Evolutionary conservation across 2,329 filamentous ascomycete genomes (phyloP).

Genomic region (Aureobasidium melanogenum): DNA sequence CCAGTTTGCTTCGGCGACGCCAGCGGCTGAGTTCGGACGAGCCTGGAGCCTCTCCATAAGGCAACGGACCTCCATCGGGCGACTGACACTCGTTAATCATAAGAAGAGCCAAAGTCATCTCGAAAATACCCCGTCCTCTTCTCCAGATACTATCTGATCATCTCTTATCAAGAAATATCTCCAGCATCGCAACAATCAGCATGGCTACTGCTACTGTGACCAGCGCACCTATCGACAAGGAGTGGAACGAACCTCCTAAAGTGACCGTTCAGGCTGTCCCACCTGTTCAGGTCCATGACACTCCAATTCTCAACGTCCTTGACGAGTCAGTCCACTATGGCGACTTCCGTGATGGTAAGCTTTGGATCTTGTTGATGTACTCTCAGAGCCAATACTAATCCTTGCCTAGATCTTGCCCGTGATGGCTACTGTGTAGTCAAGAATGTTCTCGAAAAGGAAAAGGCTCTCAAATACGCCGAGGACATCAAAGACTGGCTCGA

Average conservation of each 20-base stretch:
- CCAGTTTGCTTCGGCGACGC: neutral
- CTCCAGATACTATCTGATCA: neutral
- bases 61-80: neutral
- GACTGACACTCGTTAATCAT: neutral
- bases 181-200: neutral
- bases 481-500: conserved; percentile 25
- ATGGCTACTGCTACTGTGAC: conserved; percentile 4
- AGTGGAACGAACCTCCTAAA: neutral
- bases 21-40: neutral
- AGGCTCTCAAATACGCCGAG: conserved; percentile 29
- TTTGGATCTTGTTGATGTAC: too few species aligned
- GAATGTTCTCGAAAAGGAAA: conserved; percentile 34
- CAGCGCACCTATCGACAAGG: neutral
- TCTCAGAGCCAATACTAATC: neutral
- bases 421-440: conserved; percentile 42
- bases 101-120: neutral
- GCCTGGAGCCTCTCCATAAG: neutral
- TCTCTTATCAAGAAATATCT: neutral
- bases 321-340: conserved; percentile 1
- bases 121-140: neutral
- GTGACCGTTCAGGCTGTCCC: neutral
- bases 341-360: conserved; percentile 7
- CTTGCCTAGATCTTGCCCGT: conserved; percentile 13
- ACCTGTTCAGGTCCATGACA: conserved; percentile 1
- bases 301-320: conserved; percentile 4